Percentiles rank a stretch among this genome's conserved stretches.
Conservation (phyloP, 176 grass and related monocot genomes). For the Metroxylon sagu region DNA sequence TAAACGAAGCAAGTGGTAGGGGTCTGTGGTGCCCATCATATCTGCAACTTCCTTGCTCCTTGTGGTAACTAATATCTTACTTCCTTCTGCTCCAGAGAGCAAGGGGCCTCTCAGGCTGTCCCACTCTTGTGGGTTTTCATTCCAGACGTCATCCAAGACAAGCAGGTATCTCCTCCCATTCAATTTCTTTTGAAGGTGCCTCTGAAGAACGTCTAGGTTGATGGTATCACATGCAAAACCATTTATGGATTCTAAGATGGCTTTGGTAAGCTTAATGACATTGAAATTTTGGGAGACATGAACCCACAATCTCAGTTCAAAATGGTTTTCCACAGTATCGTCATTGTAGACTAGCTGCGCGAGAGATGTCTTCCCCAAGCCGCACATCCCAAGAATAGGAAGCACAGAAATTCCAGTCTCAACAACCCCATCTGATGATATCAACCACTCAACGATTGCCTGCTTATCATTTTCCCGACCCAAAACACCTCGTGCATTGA, state of each 20-base stretch:
- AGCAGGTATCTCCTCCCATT: conserved; percentile 31
- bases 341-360: conserved; percentile 23
- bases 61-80: conserved; percentile 45
- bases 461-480: conserved; percentile 16
- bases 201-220: conserved; percentile 20
- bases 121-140: conserved; percentile 22
- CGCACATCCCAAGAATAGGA: conserved; percentile 26
- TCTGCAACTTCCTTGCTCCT: conserved; percentile 12
- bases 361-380: conserved; percentile 33
- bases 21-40: background rate
- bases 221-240: background rate
- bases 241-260: conserved; percentile 28
- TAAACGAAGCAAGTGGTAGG: conserved; percentile 14
- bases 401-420: conserved; percentile 6
- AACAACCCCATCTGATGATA: background rate
- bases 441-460: conserved; percentile 9
- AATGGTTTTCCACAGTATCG: background rate
- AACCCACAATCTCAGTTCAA: conserved; percentile 33
- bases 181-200: background rate
- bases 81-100: conserved; percentile 13
- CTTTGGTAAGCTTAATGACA: conserved; percentile 6
- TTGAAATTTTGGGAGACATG: conserved; percentile 26
- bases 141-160: conserved; percentile 42
- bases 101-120: conserved; percentile 13
- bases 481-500: conserved; percentile 4